Conservation (phyloP, 176 grass and related monocot species). For the Eleusine coracana region DNA sequence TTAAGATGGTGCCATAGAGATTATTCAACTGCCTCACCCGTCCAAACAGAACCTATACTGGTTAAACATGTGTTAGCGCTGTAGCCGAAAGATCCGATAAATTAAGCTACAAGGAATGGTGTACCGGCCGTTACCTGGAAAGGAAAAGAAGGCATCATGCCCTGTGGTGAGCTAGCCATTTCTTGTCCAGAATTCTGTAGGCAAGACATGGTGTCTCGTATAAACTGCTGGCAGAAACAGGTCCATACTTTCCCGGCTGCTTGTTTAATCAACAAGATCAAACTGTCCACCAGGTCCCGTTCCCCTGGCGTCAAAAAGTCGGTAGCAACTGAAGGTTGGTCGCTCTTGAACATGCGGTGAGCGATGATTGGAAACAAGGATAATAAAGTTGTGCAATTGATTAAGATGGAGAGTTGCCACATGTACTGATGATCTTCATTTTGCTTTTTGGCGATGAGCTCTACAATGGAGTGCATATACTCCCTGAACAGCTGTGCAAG, state of each 20-base stretch:
- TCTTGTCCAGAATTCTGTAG: neutral
- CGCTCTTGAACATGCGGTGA: slow-evolving; percentile 1
- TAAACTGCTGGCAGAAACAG: slow-evolving; percentile 54
- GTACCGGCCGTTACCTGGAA: slow-evolving; percentile 41
- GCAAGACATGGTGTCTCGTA: slow-evolving; percentile 42
- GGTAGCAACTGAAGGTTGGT: neutral
- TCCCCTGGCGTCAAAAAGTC: slow-evolving; percentile 4
- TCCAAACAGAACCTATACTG: slow-evolving; percentile 47
- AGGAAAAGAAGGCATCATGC: slow-evolving; percentile 47
- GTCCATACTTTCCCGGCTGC: slow-evolving; percentile 45
- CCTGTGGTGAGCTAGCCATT: slow-evolving; percentile 1
- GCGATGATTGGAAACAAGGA: slow-evolving; percentile 51
- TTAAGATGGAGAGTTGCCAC: slow-evolving; percentile 52
- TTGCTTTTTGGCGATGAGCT: slow-evolving; percentile 22
- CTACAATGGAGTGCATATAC: slow-evolving; percentile 48
- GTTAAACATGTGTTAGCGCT: too few relatives aligned
- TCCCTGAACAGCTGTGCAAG: slow-evolving; percentile 48
- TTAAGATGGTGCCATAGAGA: slow-evolving; percentile 44
- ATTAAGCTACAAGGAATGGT: too few relatives aligned
- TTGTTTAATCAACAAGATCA: slow-evolving; percentile 45
- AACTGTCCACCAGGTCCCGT: neutral
- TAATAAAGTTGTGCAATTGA: slow-evolving; percentile 52
- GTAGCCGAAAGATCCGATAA: too few relatives aligned
- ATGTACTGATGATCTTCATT: slow-evolving; percentile 7
- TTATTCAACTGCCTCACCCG: slow-evolving; percentile 42